These are phyloP conservation scores for Podospora pseudopauciseta DNA, from an alignment of 495 filamentous ascomycete species.

Conservation along the genomic window DNA sequence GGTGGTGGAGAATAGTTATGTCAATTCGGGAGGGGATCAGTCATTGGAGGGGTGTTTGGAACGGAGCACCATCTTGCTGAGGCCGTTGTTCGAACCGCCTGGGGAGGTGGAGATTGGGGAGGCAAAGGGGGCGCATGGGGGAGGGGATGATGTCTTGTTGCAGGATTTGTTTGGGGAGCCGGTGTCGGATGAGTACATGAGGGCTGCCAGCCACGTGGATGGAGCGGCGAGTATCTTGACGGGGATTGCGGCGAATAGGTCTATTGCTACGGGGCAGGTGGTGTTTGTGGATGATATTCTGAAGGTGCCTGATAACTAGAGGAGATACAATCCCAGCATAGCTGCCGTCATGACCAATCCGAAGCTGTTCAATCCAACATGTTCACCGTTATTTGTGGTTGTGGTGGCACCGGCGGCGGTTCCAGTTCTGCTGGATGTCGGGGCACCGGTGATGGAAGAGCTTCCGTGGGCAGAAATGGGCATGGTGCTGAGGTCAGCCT, in stretches of 20 bases:
- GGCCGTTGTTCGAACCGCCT: slow-evolving; percentile 45
- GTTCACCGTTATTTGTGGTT: neutral
- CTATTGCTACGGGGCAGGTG: slow-evolving; percentile 52
- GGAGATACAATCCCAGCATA: neutral
- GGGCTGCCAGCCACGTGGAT: slow-evolving; percentile 49
- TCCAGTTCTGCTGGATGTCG: neutral
- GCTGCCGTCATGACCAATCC: neutral
- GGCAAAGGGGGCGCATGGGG: slow-evolving; percentile 42
- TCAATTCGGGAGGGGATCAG: slow-evolving; percentile 47
- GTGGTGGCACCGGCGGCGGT: neutral
- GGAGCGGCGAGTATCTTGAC: slow-evolving; percentile 55
- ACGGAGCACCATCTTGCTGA: slow-evolving; percentile 33
- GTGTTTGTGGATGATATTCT: slow-evolving; percentile 45
- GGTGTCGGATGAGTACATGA: slow-evolving; percentile 40
- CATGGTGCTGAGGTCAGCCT: neutral
- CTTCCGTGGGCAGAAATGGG: neutral
- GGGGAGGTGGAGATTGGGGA: slow-evolving; percentile 41
- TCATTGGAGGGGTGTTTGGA: slow-evolving; percentile 43
- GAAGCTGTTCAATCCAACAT: neutral
- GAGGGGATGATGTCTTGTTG: slow-evolving; percentile 44
- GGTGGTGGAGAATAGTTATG: slow-evolving; percentile 49
- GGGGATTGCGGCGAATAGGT: slow-evolving; percentile 55
- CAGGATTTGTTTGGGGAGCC: slow-evolving; percentile 46
- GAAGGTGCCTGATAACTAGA: slow-evolving; percentile 25
- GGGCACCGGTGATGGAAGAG: neutral